phyloP scores from a whole-genome alignment of 768 basidiomycete species.

The Cystobasidium ongulense region DNA sequence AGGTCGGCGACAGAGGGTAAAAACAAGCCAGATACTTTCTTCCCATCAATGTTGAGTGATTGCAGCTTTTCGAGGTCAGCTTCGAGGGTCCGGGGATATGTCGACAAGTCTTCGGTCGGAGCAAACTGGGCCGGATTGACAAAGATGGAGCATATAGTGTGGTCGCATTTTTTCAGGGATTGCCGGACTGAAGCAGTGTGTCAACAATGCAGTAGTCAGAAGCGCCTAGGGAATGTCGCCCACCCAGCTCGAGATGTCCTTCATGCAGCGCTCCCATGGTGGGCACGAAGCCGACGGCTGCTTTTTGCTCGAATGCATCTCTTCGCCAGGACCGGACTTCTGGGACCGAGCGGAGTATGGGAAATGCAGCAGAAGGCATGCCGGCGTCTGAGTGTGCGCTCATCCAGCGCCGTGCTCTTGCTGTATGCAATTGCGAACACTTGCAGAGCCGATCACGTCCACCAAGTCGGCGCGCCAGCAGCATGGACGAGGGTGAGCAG shows the following conservation, averaged over 20 bases:
- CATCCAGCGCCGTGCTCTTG: not conserved
- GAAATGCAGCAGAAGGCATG: constrained; percentile 34
- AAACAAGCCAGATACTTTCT: constrained; percentile 62
- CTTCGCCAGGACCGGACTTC: constrained; percentile 67
- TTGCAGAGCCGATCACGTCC: not conserved
- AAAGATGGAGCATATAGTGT: constrained; percentile 88
- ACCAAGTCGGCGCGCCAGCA: not conserved
- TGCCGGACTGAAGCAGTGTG: constrained; percentile 55
- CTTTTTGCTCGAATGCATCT: constrained; percentile 53
- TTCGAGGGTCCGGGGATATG: constrained; percentile 80
- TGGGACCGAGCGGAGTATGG: constrained; percentile 54
- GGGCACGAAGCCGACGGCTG: constrained; percentile 83
- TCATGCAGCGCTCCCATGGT: constrained; percentile 97
- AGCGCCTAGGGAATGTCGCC: constrained; percentile 37
- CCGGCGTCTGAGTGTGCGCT: not conserved
- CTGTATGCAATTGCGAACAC: not conserved
- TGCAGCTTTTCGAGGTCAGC: constrained; percentile 61
- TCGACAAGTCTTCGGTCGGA: constrained; percentile 81
- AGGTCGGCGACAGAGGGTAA: constrained; percentile 70
- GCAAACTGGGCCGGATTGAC: constrained; percentile 98
- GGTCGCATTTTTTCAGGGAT: constrained; percentile 68
- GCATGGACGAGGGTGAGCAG: not conserved
- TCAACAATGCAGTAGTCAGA: not conserved
- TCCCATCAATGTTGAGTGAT: constrained; percentile 44
- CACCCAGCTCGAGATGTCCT: constrained; percentile 85